Percentiles rank a stretch among this genome's conserved stretches.
These are phyloP conservation scores for Aspergillus asperescens DNA, from an alignment of 495 filamentous ascomycete genomes.

Conservation along the genomic window DNA sequence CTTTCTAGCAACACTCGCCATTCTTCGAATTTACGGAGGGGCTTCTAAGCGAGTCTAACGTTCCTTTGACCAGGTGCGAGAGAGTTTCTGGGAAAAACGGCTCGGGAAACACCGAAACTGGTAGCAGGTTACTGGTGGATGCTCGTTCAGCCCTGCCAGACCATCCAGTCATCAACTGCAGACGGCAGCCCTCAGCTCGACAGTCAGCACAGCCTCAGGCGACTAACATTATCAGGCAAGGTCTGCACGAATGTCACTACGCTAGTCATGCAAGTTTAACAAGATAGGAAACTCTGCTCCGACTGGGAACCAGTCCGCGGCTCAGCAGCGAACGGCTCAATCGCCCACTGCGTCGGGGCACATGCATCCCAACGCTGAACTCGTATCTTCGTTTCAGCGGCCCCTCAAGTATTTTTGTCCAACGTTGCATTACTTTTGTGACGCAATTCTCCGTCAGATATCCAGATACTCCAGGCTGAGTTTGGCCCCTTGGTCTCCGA, in stretches of 20 bases:
- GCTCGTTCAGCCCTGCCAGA: constrained; percentile 11
- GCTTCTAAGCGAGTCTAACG: neutral
- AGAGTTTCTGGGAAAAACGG: neutral
- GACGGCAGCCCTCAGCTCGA: constrained; percentile 5
- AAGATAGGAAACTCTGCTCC: neutral
- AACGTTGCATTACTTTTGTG: neutral
- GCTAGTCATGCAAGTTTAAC: constrained; percentile 6
- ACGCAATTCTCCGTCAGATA: neutral
- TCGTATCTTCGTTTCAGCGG: neutral
- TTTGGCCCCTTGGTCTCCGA: constrained; percentile 5
- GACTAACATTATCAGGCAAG: neutral
- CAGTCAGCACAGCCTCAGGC: constrained; percentile 20
- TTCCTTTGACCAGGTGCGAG: neutral
- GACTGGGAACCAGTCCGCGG: neutral
- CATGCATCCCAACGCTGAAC: constrained; percentile 8
- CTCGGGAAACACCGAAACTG: constrained; percentile 8
- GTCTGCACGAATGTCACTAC: neutral
- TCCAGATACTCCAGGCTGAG: too few relatives aligned
- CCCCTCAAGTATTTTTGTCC: neutral
- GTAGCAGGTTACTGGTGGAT: neutral
- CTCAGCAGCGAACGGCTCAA: constrained; percentile 1
- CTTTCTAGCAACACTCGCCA: neutral
- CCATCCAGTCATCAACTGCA: too few relatives aligned
- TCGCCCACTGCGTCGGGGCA: constrained; percentile 6
- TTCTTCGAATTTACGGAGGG: neutral